A percentile compares a stretch with the other conserved stretches of the same genome.
These are phyloP conservation scores for Pyrenochaeta sp. DNA, from an alignment of 2,329 filamentous ascomycete species.

Conservation along the genomic window DNA sequence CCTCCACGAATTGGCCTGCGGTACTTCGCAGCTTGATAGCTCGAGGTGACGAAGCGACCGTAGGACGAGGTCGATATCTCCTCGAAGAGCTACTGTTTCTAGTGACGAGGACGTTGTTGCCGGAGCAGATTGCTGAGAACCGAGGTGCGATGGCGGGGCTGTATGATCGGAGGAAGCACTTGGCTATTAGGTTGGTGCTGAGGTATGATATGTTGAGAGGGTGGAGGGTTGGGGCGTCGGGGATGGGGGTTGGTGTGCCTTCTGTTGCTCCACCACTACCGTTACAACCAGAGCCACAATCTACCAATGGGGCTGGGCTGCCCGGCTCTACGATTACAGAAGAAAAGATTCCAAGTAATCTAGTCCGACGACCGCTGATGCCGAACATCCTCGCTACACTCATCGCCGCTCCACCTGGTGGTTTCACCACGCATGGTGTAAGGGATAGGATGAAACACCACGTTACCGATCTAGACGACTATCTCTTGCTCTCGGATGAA, in stretches of 20 bases:
- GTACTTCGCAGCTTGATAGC: slow-evolving; percentile 10
- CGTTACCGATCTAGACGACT: slow-evolving; percentile 34
- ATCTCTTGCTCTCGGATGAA: slow-evolving; percentile 31
- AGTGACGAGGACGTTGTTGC: slow-evolving; percentile 33
- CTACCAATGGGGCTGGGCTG: background rate
- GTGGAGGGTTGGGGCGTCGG: slow-evolving; percentile 22
- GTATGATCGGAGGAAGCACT: slow-evolving; percentile 30
- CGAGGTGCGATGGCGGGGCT: slow-evolving; percentile 23
- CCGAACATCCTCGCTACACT: slow-evolving; percentile 35
- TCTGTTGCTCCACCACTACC: too few species aligned
- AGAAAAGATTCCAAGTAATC: background rate
- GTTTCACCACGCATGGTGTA: slow-evolving; percentile 26
- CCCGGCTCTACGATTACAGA: background rate
- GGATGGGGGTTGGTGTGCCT: slow-evolving; percentile 17
- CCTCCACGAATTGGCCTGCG: slow-evolving; percentile 20
- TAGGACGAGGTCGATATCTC: slow-evolving; percentile 4
- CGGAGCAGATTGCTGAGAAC: slow-evolving; percentile 38
- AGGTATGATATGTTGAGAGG: slow-evolving; percentile 40
- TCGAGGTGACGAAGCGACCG: background rate
- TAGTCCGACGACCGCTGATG: slow-evolving; percentile 14
- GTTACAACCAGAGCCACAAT: too few species aligned
- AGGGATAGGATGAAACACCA: slow-evolving; percentile 41
- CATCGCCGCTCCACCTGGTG: slow-evolving; percentile 24
- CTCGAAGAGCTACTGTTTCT: slow-evolving; percentile 33
- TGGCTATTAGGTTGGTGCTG: slow-evolving; percentile 26